These are phyloP conservation scores for Casuarina glauca DNA, from an alignment of 306 rosid genomes.

Conservation along the genomic window DNA sequence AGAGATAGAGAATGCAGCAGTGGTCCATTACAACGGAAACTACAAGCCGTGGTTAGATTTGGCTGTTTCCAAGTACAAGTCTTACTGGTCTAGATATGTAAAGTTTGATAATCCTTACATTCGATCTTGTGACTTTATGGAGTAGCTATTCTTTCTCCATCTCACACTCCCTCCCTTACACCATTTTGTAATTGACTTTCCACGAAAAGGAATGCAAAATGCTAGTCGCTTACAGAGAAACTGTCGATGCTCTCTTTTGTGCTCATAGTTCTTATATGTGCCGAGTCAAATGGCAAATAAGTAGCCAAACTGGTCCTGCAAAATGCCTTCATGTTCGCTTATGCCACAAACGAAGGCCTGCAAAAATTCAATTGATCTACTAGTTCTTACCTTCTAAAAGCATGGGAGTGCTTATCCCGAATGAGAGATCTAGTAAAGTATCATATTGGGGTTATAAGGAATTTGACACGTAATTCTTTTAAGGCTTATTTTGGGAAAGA, in stretches of 20 bases:
- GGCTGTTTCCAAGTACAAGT: conserved; percentile 87
- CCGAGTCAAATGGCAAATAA: neutral
- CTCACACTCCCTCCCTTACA: neutral
- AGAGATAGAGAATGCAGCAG: conserved; percentile 80
- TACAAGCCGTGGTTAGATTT: conserved; percentile 96
- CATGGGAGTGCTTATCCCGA: too few relatives aligned
- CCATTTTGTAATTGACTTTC: neutral
- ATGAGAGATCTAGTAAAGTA: too few relatives aligned
- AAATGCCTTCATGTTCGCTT: too few relatives aligned
- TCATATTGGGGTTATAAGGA: too few relatives aligned
- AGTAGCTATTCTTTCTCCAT: conserved; percentile 22
- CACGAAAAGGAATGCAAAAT: conserved; percentile 1
- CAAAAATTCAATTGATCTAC: too few relatives aligned
- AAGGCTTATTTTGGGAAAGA: too few relatives aligned
- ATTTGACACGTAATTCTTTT: too few relatives aligned
- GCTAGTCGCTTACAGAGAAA: neutral
- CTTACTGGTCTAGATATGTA: conserved; percentile 87
- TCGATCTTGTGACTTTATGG: conserved; percentile 58
- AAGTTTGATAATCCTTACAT: conserved; percentile 76
- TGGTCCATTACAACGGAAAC: conserved; percentile 95
- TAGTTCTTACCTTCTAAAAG: too few relatives aligned
- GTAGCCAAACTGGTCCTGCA: too few relatives aligned
- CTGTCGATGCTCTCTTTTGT: neutral
- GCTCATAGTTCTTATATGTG: neutral
- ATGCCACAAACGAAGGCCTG: too few relatives aligned